phyloP scores from a whole-genome alignment of 1,139 yeast species.

The Tardiomyces digboiensis region DNA sequence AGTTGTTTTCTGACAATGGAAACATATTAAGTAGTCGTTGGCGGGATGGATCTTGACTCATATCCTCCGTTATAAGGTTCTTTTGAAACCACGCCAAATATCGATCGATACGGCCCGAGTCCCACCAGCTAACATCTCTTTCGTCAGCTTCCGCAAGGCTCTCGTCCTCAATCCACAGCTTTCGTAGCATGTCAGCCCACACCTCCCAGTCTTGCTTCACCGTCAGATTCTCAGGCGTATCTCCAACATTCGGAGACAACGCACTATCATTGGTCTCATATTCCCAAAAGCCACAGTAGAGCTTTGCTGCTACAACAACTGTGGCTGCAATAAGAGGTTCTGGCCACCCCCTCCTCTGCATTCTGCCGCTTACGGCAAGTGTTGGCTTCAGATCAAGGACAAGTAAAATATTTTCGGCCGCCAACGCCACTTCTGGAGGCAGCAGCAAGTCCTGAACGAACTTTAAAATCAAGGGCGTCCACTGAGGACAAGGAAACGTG shows the following conservation, averaged over 20 bases:
- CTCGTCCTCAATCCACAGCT: constrained; percentile 22
- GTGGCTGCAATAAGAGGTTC: constrained; percentile 5
- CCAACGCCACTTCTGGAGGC: constrained; percentile 22
- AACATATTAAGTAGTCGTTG: neutral
- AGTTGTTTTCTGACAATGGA: neutral
- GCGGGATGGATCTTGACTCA: neutral
- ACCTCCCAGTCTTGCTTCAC: constrained; percentile 22
- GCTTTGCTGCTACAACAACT: neutral
- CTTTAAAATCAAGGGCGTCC: constrained; percentile 17
- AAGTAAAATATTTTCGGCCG: constrained; percentile 6
- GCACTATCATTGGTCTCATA: neutral
- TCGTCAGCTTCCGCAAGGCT: constrained; percentile 14
- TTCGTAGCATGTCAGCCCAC: constrained; percentile 20
- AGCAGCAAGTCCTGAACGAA: constrained; percentile 19
- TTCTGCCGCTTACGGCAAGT: neutral
- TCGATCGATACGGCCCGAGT: constrained; percentile 14
- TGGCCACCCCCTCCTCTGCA: neutral
- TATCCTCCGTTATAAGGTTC: constrained; percentile 5
- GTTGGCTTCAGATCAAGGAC: constrained; percentile 2
- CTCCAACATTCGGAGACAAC: constrained; percentile 7
- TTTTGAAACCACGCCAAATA: constrained; percentile 22
- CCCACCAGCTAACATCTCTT: constrained; percentile 20
- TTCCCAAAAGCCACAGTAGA: neutral
- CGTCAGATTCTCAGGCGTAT: constrained; percentile 11
- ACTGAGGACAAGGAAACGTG: constrained; percentile 14